Evolutionary conservation across 345 rosid genomes (phyloP).

Genomic region (Rubroshorea leprosula): DNA sequence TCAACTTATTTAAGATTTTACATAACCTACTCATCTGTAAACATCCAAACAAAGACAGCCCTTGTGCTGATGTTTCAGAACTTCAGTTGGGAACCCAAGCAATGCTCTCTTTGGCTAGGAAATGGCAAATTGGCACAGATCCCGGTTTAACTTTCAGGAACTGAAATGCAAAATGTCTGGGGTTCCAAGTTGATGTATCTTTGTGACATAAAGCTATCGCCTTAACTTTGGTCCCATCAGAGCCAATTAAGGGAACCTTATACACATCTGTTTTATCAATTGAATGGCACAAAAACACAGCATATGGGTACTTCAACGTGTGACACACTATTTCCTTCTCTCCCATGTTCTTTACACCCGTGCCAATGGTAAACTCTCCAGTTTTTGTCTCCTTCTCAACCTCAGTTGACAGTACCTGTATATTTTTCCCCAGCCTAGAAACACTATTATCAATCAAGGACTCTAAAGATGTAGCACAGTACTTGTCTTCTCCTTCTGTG

Average conservation of each 20-base stretch:
- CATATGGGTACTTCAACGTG: constrained; percentile 61
- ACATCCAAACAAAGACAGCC: no score
- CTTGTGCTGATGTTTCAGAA: neutral
- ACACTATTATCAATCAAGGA: neutral
- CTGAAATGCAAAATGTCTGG: neutral
- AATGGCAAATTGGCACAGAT: neutral
- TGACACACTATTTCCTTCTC: constrained; percentile 60
- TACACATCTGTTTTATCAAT: constrained; percentile 40
- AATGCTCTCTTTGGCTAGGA: neutral
- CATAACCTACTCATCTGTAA: no score
- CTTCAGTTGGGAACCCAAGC: constrained; percentile 2
- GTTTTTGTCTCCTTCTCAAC: neutral
- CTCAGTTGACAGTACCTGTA: neutral
- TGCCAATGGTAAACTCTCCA: constrained; percentile 18
- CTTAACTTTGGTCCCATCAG: constrained; percentile 43
- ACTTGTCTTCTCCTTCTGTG: neutral
- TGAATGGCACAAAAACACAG: constrained; percentile 71
- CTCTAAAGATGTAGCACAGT: neutral
- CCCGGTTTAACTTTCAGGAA: neutral
- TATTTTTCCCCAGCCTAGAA: neutral
- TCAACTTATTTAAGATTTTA: no score
- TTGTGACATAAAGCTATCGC: constrained; percentile 50
- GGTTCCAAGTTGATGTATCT: neutral
- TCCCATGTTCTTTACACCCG: constrained; percentile 29
- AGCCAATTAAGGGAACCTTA: constrained; percentile 48